Percentiles rank a stretch among this genome's conserved stretches.
These are phyloP conservation scores for Mayamaea pseudoterrestris DNA, from an alignment of 108 stramenopile genomes.

Conservation along the genomic window DNA sequence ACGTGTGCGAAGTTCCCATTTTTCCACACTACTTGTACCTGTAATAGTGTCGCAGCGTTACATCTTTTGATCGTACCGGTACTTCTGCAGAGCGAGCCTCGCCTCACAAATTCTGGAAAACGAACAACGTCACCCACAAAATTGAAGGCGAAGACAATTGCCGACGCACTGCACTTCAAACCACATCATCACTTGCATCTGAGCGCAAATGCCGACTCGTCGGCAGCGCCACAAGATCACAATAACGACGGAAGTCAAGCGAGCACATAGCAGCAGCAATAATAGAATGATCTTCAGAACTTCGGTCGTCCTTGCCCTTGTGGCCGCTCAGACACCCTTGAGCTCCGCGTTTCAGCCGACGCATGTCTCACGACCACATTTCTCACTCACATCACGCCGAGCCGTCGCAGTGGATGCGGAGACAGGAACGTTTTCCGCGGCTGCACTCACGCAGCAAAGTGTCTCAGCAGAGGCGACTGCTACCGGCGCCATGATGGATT, in stretches of 20 bases:
- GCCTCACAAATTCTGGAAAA: no score
- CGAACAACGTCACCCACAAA: no score
- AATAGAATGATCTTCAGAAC: not conserved
- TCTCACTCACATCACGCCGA: no score
- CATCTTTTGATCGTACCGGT: no score
- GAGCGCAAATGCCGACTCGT: no score
- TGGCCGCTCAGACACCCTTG: not conserved
- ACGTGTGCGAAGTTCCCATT: no score
- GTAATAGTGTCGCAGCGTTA: no score
- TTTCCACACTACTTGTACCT: no score
- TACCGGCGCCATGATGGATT: constrained; percentile 2
- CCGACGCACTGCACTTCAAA: no score
- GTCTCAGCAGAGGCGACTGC: not conserved
- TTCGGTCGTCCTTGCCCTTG: not conserved
- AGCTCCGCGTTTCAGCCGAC: not conserved
- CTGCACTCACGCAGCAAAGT: not conserved
- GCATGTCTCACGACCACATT: not conserved
- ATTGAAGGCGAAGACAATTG: no score
- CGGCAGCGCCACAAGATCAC: constrained; percentile 1
- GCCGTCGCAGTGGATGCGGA: not conserved
- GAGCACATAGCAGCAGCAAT: not conserved
- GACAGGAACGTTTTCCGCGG: not conserved
- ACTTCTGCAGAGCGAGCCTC: no score
- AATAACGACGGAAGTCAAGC: not conserved
- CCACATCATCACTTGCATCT: no score